Conservation (phyloP, 2,329 filamentous ascomycete genomes). For the Alternaria sp. region DNA sequence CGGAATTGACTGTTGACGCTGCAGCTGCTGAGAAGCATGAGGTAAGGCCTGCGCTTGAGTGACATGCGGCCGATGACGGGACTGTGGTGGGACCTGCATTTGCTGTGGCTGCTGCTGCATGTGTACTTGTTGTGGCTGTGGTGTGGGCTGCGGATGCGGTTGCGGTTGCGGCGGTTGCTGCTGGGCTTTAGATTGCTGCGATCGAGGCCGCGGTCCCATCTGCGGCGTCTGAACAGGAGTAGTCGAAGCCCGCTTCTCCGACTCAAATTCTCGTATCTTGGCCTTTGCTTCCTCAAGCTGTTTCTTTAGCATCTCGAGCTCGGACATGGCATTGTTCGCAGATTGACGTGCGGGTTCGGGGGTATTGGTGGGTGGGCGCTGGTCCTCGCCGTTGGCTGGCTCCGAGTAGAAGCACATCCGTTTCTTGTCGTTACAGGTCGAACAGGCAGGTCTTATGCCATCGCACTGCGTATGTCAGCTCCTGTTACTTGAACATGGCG, state of each 20-base stretch:
- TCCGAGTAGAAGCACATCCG: constrained; percentile 44
- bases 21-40: constrained; percentile 13
- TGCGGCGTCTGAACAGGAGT: constrained; percentile 37
- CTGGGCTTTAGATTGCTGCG: constrained; percentile 18
- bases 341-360: constrained; percentile 24
- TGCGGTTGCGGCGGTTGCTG: constrained; percentile 10
- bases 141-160: not conserved
- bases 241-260: constrained; percentile 37
- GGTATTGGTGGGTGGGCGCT: constrained; percentile 16
- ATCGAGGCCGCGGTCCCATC: constrained; percentile 21
- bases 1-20: constrained; percentile 17
- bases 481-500: not conserved
- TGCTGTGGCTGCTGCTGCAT: constrained; percentile 21
- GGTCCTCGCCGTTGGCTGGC: constrained; percentile 21
- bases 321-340: constrained; percentile 30
- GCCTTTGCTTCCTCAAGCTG: constrained; percentile 47
- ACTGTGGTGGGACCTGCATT: constrained; percentile 6
- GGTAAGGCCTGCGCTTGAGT: constrained; percentile 16
- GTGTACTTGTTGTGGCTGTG: constrained; percentile 17
- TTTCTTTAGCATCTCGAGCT: constrained; percentile 44
- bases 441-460: constrained; percentile 40
- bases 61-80: constrained; percentile 15
- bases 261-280: constrained; percentile 42
- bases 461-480: constrained; percentile 41
- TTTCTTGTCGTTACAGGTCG: constrained; percentile 45